Conservation (phyloP, 106 monocot genomes). For the Dendrobium huoshanense region DNA sequence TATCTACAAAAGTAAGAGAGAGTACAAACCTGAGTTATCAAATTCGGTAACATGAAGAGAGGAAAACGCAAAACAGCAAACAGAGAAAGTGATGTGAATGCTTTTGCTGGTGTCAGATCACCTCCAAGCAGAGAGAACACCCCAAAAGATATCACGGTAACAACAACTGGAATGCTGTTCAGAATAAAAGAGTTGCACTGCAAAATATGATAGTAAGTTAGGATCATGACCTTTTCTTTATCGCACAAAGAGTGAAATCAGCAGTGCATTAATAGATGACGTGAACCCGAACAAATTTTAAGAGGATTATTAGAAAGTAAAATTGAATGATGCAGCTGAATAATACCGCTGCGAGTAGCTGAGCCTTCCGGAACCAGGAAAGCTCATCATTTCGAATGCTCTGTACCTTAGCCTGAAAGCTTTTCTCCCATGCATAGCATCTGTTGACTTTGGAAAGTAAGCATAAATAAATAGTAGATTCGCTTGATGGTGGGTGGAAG, state of each 20-base stretch:
- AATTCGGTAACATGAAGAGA: conserved; percentile 87
- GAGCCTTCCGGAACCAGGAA: conserved; percentile 87
- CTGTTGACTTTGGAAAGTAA: conserved; percentile 21
- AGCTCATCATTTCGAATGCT: conserved; percentile 87
- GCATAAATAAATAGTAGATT: neutral
- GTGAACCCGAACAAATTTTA: neutral
- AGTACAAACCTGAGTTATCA: conserved; percentile 79
- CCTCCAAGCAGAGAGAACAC: conserved; percentile 86
- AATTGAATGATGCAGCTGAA: neutral
- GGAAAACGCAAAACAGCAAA: conserved; percentile 94
- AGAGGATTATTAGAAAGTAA: neutral
- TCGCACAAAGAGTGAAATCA: neutral
- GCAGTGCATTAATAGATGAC: neutral
- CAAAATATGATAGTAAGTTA: conserved; percentile 16
- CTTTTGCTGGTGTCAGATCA: conserved; percentile 91
- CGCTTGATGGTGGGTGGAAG: neutral
- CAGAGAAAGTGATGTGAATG: conserved; percentile 92
- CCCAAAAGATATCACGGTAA: conserved; percentile 92
- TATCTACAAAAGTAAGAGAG: neutral
- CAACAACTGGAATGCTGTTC: conserved; percentile 86
- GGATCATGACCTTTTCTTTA: neutral
- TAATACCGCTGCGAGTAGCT: conserved; percentile 71
- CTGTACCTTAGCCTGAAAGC: conserved; percentile 92
- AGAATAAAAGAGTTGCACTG: conserved; percentile 89
- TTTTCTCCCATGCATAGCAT: conserved; percentile 97